Evolutionary conservation across 306 rosid species (phyloP).

Genomic region (Trifolium pratense): DNA sequence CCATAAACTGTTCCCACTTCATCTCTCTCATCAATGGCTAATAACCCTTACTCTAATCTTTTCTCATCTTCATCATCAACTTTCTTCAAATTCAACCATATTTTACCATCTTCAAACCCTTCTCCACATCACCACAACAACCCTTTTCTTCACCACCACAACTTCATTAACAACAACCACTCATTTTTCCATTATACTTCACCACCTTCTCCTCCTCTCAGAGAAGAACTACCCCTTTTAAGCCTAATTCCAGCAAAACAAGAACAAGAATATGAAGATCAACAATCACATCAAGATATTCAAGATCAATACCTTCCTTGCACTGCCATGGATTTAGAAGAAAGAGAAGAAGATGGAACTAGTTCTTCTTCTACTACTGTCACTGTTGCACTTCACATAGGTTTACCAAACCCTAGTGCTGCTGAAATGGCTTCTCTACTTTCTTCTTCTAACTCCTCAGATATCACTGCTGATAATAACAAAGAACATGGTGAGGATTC

Average conservation of each 20-base stretch:
- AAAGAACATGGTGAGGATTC: conserved; percentile 42
- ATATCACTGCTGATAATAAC: conserved; percentile 16
- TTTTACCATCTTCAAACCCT: conserved; percentile 41
- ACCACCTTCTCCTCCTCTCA: conserved; percentile 81
- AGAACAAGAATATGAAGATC: neutral
- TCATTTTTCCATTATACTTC: conserved; percentile 35
- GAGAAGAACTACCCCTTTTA: conserved; percentile 82
- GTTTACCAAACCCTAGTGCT: conserved; percentile 95
- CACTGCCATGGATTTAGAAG: conserved; percentile 53
- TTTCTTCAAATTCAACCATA: conserved; percentile 47
- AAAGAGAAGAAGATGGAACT: neutral
- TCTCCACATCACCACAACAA: conserved; percentile 30
- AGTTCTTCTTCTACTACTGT: conserved; percentile 41
- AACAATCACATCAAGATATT: conserved; percentile 6
- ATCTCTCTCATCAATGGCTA: conserved; percentile 50
- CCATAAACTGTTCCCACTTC: conserved; percentile 50
- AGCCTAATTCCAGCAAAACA: conserved; percentile 56
- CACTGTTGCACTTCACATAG: conserved; percentile 96
- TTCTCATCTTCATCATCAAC: conserved; percentile 42
- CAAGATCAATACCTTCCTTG: conserved; percentile 11
- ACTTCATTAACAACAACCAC: neutral
- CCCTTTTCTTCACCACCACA: conserved; percentile 35
- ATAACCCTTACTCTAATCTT: conserved; percentile 48
- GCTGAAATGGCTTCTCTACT: conserved; percentile 84
- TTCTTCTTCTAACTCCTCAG: conserved; percentile 47